These are phyloP conservation scores for Zymoseptoria brevis DNA, from an alignment of 2,329 filamentous ascomycete species.

Conservation along the genomic window DNA sequence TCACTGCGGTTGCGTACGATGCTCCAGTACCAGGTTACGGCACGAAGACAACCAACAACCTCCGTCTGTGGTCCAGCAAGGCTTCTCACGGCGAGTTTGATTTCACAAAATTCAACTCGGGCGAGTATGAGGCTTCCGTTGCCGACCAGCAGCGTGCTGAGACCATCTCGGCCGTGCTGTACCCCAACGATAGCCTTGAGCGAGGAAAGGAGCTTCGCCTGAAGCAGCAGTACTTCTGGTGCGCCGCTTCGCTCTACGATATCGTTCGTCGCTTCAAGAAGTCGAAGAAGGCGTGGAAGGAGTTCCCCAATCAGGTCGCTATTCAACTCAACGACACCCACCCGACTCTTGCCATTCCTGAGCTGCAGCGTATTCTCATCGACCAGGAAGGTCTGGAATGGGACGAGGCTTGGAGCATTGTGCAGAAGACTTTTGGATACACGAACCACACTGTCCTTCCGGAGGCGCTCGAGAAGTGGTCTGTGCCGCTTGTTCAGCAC, in stretches of 20 bases:
- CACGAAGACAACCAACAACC: conserved; percentile 88
- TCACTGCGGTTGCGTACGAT: conserved; percentile 88
- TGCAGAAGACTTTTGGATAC: conserved; percentile 70
- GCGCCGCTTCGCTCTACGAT: conserved; percentile 89
- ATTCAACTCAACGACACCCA: conserved; percentile 99
- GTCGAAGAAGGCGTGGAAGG: conserved; percentile 78
- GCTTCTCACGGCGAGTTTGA: conserved; percentile 96
- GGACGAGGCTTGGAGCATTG: conserved; percentile 79
- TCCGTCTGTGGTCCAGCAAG: conserved; percentile 95
- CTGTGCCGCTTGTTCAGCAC: conserved; percentile 83
- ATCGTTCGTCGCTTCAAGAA: conserved; percentile 99
- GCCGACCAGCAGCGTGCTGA: conserved; percentile 98
- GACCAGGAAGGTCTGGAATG: conserved; percentile 87
- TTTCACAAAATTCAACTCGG: conserved; percentile 98
- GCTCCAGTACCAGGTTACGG: conserved; percentile 78
- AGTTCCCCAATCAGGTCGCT: conserved; percentile 89
- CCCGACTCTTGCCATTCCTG: conserved; percentile 90
- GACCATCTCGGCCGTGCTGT: conserved; percentile 94
- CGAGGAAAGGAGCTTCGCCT: conserved; percentile 92
- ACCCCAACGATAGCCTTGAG: conserved; percentile 96
- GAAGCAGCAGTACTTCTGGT: conserved; percentile 99
- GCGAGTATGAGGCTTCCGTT: conserved; percentile 95
- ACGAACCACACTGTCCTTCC: conserved; percentile 98
- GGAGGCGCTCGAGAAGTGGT: conserved; percentile 97
- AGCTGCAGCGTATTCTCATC: conserved; percentile 84